A percentile compares a stretch with the other conserved stretches of the same genome.
These are phyloP conservation scores for Epichloe bromicola DNA, from an alignment of 2,329 filamentous ascomycete species.

Conservation along the genomic window DNA sequence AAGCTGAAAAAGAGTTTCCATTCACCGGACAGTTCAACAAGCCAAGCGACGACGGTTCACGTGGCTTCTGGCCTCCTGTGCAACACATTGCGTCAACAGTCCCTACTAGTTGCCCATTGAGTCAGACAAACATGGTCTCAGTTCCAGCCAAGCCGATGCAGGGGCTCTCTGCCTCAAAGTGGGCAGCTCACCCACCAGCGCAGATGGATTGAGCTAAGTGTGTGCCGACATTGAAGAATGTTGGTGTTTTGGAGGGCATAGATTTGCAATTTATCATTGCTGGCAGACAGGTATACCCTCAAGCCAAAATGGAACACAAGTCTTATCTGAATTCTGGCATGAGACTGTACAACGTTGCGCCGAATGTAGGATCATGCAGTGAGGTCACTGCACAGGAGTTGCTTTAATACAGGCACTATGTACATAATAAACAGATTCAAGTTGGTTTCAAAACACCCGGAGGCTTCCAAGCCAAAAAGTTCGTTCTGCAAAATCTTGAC, in stretches of 20 bases:
- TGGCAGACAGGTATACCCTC: background rate
- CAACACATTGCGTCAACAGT: background rate
- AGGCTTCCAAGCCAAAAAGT: background rate
- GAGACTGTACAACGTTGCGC: background rate
- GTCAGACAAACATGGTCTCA: background rate
- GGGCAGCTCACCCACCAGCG: background rate
- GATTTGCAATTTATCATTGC: background rate
- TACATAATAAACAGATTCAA: background rate
- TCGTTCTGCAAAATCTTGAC: too few species aligned
- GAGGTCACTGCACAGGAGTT: background rate
- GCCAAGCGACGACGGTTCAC: background rate
- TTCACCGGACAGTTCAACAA: conserved; percentile 1
- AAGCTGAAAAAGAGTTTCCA: background rate
- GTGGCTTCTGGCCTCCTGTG: background rate
- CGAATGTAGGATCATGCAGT: background rate
- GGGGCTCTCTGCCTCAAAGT: conserved; percentile 2
- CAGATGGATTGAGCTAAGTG: background rate
- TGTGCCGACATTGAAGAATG: background rate
- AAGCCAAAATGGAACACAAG: background rate
- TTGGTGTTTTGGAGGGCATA: background rate
- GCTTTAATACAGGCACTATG: background rate
- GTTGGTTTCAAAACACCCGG: background rate
- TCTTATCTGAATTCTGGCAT: background rate
- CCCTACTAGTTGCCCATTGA: background rate
- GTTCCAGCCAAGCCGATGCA: background rate